Base-by-base conservation (phyloP, 1,284 basidiomycete species). In the Ceratobasidium papillatum region DNA sequence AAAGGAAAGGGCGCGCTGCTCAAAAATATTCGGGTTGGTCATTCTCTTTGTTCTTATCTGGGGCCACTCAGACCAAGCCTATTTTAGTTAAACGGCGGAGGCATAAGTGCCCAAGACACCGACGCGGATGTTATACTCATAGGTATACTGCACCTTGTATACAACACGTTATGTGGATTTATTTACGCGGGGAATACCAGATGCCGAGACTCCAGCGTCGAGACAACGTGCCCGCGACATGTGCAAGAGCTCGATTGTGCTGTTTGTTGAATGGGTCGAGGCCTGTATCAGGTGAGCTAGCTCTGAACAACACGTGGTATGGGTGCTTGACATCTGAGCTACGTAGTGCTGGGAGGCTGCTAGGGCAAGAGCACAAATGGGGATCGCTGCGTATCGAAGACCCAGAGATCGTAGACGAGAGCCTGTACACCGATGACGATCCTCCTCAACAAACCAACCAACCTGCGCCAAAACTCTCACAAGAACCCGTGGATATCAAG, bases 321-420 rank as follows among this genome's bases (percentile, higher is more conserved):
- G 4, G 12, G 14, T 43, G n/a, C 22, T 61, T 12, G 41, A 25
- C 9, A 11, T 41, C 4, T 41, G 2, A 0, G 7, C n/a, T 22
- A 61, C 36, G 5, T 12, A 61, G 47, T 25, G 56, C 69, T 0
- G 69, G 69, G 25, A 73, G 59, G 32, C 59, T 73, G 27, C 36
- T 73, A 9, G 59, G 47, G 14, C 45, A 43, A 49, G 69, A 73
- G 14, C 45, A 61, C 45, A 61, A 73, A 30, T 73, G 69, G 69
- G 69, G 69, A 27, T 51, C 27, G 27, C 49, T 73, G 47, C 69
- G 69, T 3, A 73, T 73, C 36, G 41, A 73, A 5, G 69, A 73
- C 22, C 69, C 69, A 30, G 69, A 47, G 32, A 51, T 73, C 25
- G 58, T 73, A 11, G 69, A 73, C 59, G 69, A 73, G 47, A 73